Evolutionary conservation across 1,284 basidiomycete species (phyloP).

Genomic region (Boletus calvinii): DNA sequence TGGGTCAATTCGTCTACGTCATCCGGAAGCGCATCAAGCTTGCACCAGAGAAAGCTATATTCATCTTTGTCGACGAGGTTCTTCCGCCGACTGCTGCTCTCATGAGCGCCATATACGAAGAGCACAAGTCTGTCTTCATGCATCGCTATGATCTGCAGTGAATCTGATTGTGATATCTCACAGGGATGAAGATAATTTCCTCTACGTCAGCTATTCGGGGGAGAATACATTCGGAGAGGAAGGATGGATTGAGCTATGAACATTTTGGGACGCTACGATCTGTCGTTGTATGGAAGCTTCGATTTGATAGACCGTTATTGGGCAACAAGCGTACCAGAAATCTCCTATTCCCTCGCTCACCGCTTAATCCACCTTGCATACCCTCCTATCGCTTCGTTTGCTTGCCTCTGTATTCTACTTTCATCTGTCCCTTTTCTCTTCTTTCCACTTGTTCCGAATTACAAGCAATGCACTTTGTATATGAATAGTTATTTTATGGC

Average conservation of each 20-base stretch:
- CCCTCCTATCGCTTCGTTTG: constrained; percentile 23
- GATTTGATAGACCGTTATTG: constrained; percentile 28
- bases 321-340: constrained; percentile 28
- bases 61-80: constrained; percentile 98
- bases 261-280: constrained; percentile 21
- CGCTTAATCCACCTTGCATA: constrained; percentile 25
- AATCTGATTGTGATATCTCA: constrained; percentile 18
- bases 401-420: constrained; percentile 31
- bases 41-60: constrained; percentile 98
- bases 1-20: constrained; percentile 99
- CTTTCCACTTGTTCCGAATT: constrained; percentile 12
- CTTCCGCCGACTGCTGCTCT: constrained; percentile 96
- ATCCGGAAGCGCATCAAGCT: constrained; percentile 99
- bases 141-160: constrained; percentile 2
- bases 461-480: constrained; percentile 17
- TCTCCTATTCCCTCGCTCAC: constrained; percentile 2
- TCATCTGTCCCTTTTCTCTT: constrained; percentile 2
- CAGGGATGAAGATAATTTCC: constrained; percentile 95
- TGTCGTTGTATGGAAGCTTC: constrained; percentile 24
- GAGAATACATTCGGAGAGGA: constrained; percentile 90
- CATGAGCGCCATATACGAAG: constrained; percentile 99
- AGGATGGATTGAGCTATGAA: constrained; percentile 49
- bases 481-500: constrained; percentile 6
- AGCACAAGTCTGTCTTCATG: constrained; percentile 88
- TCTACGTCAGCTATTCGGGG: constrained; percentile 95